phyloP scores from a whole-genome alignment of 176 grass and related monocot genomes.

The Thalia dealbata region DNA sequence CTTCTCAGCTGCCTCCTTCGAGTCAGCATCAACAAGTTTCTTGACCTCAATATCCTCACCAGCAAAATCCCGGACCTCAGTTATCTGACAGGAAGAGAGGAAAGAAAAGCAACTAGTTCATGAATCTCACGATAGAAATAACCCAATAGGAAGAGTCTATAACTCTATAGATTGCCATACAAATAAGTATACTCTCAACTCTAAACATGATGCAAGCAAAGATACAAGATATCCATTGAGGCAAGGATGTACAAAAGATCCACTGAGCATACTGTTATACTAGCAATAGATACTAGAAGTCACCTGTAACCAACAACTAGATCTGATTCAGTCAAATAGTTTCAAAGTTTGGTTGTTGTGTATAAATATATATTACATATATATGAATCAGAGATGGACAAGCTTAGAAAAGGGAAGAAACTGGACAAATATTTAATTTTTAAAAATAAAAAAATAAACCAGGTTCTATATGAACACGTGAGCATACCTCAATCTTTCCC shows the following conservation, averaged over 20 bases:
- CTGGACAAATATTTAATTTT: not conserved
- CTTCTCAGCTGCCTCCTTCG: constrained; percentile 85
- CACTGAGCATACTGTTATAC: not conserved
- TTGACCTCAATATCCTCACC: constrained; percentile 75
- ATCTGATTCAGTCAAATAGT: not conserved
- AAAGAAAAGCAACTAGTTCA: constrained; percentile 12
- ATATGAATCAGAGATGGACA: not conserved
- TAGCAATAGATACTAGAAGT: not conserved
- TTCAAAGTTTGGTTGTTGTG: not conserved
- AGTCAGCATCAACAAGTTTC: constrained; percentile 82
- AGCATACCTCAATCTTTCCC: constrained; percentile 83
- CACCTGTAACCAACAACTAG: not conserved
- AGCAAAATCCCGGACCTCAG: constrained; percentile 80
- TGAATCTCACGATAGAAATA: not conserved
- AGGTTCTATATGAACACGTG: not conserved
- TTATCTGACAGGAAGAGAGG: constrained; percentile 43
- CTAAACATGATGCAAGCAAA: too few species aligned
- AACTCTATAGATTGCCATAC: not conserved
- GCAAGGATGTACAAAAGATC: not conserved
- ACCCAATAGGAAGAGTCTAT: not conserved
- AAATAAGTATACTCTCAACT: not conserved
- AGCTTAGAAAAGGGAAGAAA: not conserved
- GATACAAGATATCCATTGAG: not conserved
- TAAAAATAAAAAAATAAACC: not conserved
- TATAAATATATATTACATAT: not conserved